phyloP scores from a whole-genome alignment of 2,329 filamentous ascomycete species.

The Orbilia ellipsospora region DNA sequence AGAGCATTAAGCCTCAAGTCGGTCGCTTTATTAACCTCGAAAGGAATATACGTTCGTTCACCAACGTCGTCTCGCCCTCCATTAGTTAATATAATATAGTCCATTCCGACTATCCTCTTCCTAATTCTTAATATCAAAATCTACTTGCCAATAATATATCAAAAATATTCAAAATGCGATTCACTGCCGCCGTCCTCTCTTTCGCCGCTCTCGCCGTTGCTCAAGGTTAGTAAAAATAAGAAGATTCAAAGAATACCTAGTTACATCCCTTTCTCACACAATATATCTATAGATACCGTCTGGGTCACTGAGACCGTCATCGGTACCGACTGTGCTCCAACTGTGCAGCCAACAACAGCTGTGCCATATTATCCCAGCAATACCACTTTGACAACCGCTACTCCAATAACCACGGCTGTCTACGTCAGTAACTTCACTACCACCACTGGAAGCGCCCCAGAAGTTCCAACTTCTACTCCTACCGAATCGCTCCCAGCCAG shows the following conservation, averaged over 20 bases:
- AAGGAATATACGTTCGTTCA: slow-evolving; percentile 35
- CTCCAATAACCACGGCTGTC: slow-evolving; percentile 12
- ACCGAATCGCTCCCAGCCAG: slow-evolving; percentile 20
- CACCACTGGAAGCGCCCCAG: slow-evolving; percentile 35
- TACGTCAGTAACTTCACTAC: slow-evolving; percentile 18
- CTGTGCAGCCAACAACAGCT: slow-evolving; percentile 24
- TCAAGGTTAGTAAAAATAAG: slow-evolving; percentile 26
- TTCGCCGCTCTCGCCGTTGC: slow-evolving; percentile 37
- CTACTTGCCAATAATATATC: neutral
- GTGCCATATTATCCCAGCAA: slow-evolving; percentile 20
- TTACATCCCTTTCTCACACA: slow-evolving; percentile 6
- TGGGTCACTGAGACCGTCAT: slow-evolving; percentile 52
- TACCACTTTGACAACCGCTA: slow-evolving; percentile 17
- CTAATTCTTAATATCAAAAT: slow-evolving; percentile 11
- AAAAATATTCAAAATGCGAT: slow-evolving; percentile 50
- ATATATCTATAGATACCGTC: slow-evolving; percentile 34
- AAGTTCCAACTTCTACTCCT: slow-evolving; percentile 32
- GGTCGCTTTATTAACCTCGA: slow-evolving; percentile 33
- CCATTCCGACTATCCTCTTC: neutral
- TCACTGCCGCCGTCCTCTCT: slow-evolving; percentile 38
- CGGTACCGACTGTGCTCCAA: slow-evolving; percentile 48
- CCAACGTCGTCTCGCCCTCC: slow-evolving; percentile 10
- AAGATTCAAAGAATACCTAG: neutral
- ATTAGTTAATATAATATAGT: neutral
- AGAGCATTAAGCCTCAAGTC: slow-evolving; percentile 49